phyloP scores from a whole-genome alignment of 495 filamentous ascomycete genomes.

The Aspergillus heteromorphus region DNA sequence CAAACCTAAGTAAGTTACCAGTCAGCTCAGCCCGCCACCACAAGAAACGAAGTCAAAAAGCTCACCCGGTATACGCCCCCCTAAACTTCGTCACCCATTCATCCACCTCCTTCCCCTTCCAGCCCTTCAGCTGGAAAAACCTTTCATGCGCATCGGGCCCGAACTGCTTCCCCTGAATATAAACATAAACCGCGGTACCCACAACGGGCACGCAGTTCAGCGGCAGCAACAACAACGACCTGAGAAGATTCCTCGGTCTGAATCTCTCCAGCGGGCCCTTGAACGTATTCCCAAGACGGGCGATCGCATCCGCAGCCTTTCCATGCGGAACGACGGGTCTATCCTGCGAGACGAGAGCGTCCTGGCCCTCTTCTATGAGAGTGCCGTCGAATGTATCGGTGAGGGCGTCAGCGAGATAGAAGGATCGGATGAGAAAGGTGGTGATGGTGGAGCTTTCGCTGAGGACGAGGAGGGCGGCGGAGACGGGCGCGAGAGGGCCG shows the following conservation, averaged over 20 bases:
- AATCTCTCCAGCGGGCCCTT: slow-evolving; percentile 66
- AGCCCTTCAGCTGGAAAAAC: slow-evolving; percentile 89
- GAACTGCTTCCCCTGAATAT: slow-evolving; percentile 60
- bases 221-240: slow-evolving; percentile 74
- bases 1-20: slow-evolving; percentile 56
- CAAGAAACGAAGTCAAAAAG: neutral
- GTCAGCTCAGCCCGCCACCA: neutral
- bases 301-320: slow-evolving; percentile 42
- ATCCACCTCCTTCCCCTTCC: slow-evolving; percentile 54
- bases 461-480: slow-evolving; percentile 70
- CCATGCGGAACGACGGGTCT: slow-evolving; percentile 57
- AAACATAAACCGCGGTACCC: slow-evolving; percentile 73
- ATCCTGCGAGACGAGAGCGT: slow-evolving; percentile 61
- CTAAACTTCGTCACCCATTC: slow-evolving; percentile 59
- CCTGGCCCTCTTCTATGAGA: slow-evolving; percentile 50
- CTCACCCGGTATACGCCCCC: slow-evolving; percentile 71
- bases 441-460: slow-evolving; percentile 78
- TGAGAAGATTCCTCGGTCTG: slow-evolving; percentile 57
- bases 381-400: slow-evolving; percentile 90
- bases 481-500: slow-evolving; percentile 71
- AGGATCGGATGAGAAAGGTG: slow-evolving; percentile 65
- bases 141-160: slow-evolving; percentile 50
- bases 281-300: slow-evolving; percentile 66
- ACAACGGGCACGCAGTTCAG: slow-evolving; percentile 89
- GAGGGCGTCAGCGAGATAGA: slow-evolving; percentile 72